Evolutionary conservation across 176 grass and related monocot species (phyloP), one percentile per base, ranked within the genome.

Genomic region (Melocanna baccifera): DNA sequence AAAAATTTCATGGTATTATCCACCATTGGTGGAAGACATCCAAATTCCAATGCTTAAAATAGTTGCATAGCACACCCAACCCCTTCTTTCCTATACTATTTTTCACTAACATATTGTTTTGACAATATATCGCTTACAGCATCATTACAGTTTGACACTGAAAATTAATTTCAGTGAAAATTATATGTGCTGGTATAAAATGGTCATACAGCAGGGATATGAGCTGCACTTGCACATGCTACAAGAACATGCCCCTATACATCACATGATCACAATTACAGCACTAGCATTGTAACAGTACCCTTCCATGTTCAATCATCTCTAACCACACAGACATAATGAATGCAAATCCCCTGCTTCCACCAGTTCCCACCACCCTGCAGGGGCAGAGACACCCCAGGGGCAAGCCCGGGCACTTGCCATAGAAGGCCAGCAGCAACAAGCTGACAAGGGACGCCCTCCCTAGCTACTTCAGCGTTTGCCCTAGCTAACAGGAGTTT

Each of bases 251-350:
- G 68, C 34, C 40, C 28, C 43, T 52, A 80, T 75, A 11, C 26
- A 81, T 57, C 67, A 65, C 23, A 34, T 3, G 14, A 73, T 84
- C 28, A 57, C 25, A 57, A 22, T 4, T 68, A 47, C 36, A 40
- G 48, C 23, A 32, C 3, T 34, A 75, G 30, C 32, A 88, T 25
- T 18, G 40, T 64, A 64, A 56, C 45, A 78, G n/a, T 63, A 62
- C 7, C 67, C 64, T 88, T 70, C 46, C 61, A 72, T 65, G 86
- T 56, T 64, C 36, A 63, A 45, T 71, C 39, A 59, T 66, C 70
- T 67, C 58, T 22, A 81, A 25, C 43, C 81, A 84, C 70, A 64
- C 29, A 51, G 32, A 63, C 28, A 16, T 83, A 71, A 45, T 65
- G 56, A 55, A 56, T 40, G 11, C 30, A n/a, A 62, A 61, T 51